A percentile compares a stretch with the other conserved stretches of the same genome.
phyloP scores from a whole-genome alignment of 352 stramenopile genomes.

The Thalassiosira mediterranea region DNA sequence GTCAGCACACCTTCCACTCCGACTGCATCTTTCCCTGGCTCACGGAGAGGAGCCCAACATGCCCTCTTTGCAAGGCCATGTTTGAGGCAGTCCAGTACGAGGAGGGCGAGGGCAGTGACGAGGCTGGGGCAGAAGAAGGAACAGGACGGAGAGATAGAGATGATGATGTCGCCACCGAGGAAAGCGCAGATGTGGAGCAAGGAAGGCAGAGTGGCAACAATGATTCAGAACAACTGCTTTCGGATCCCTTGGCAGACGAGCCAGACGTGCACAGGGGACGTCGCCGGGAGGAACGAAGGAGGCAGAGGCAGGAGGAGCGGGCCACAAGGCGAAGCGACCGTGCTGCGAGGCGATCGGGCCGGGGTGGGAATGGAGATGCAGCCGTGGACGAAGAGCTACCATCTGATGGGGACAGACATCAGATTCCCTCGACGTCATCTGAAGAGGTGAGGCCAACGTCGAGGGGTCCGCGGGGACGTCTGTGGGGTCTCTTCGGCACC shows the following conservation, averaged over 20 bases:
- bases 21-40: conserved; percentile 83
- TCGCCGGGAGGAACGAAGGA: neutral
- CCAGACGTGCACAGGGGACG: neutral
- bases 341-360: conserved; percentile 7
- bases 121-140: conserved; percentile 13
- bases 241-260: neutral
- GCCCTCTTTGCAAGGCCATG: conserved; percentile 78
- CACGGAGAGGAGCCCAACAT: conserved; percentile 60
- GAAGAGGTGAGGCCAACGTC: conserved; percentile 1
- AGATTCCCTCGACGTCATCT: neutral
- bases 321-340: too few species aligned
- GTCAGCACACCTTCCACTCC: conserved; percentile 77
- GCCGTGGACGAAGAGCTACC: neutral
- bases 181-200: conserved; percentile 1
- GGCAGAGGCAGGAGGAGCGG: neutral
- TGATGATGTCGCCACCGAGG: too few species aligned
- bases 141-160: too few species aligned
- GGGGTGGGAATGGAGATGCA: neutral
- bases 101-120: conserved; percentile 23
- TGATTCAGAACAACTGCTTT: neutral
- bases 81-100: conserved; percentile 51
- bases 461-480: conserved; percentile 5
- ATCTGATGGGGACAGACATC: neutral
- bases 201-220: conserved; percentile 4
- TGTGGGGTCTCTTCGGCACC: conserved; percentile 33